Evolutionary conservation across 306 rosid species (phyloP).

Genomic region (Vicia faba): DNA sequence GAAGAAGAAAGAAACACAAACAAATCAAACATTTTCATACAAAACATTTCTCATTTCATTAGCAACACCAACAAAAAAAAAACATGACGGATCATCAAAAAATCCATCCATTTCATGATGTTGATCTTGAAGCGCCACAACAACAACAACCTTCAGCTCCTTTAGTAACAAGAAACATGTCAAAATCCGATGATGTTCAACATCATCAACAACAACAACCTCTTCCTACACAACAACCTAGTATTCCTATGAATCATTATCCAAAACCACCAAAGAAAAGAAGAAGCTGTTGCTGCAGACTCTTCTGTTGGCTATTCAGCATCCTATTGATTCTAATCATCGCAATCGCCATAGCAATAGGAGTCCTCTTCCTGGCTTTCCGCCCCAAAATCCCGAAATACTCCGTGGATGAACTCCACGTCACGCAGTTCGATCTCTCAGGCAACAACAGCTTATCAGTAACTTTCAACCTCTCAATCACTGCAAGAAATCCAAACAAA

Average conservation of each 20-base stretch:
- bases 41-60: background rate
- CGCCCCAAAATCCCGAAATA: slow-evolving; percentile 55
- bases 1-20: background rate
- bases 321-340: slow-evolving; percentile 36
- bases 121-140: slow-evolving; percentile 58
- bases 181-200: slow-evolving; percentile 53
- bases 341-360: slow-evolving; percentile 37
- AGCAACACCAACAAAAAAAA: background rate
- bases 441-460: slow-evolving; percentile 46
- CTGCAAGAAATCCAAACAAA: slow-evolving; percentile 72
- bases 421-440: slow-evolving; percentile 42
- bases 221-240: slow-evolving; percentile 14
- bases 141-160: slow-evolving; percentile 58
- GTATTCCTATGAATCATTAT: slow-evolving; percentile 39
- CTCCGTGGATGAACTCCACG: slow-evolving; percentile 49
- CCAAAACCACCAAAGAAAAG: slow-evolving; percentile 65
- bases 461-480: slow-evolving; percentile 59
- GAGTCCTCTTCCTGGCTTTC: slow-evolving; percentile 45
- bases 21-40: background rate
- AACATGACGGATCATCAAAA: slow-evolving; percentile 70
- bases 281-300: slow-evolving; percentile 45
- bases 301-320: slow-evolving; percentile 38
- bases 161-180: slow-evolving; percentile 52
- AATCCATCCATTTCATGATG: slow-evolving; percentile 56
- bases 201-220: background rate